Conservation (phyloP, 1,284 basidiomycete genomes). For the Golubevia pallescens region DNA sequence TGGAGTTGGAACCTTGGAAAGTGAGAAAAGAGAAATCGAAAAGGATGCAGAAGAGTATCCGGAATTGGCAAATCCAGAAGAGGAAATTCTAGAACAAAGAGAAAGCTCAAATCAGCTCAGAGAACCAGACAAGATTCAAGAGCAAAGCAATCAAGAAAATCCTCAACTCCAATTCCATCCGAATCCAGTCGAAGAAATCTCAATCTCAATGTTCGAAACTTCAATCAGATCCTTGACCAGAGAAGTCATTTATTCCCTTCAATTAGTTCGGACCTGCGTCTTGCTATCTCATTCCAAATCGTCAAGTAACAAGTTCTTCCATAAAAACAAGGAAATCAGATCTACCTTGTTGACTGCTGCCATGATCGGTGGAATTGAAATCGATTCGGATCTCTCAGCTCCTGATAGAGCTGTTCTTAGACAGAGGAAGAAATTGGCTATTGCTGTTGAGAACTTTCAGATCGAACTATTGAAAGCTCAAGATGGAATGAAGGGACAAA, state of each 20-base stretch:
- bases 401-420: neutral
- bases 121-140: neutral
- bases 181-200: too few species aligned
- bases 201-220: conserved; percentile 8
- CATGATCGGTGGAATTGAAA: neutral
- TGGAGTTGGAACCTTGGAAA: neutral
- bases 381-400: neutral
- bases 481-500: neutral
- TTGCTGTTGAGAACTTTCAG: neutral
- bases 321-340: neutral
- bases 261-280: conserved; percentile 15
- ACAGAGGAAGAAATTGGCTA: neutral
- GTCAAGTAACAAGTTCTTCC: neutral
- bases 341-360: neutral
- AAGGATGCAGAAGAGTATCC: neutral
- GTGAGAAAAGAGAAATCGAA: neutral
- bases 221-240: conserved; percentile 13
- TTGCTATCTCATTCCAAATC: conserved; percentile 7
- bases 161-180: conserved; percentile 1
- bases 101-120: too few species aligned
- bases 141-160: neutral
- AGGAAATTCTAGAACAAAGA: neutral
- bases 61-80: neutral
- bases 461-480: neutral
- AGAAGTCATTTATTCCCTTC: conserved; percentile 18